phyloP scores from a whole-genome alignment of 2,329 filamentous ascomycete species.

The Penicillium sp. region DNA sequence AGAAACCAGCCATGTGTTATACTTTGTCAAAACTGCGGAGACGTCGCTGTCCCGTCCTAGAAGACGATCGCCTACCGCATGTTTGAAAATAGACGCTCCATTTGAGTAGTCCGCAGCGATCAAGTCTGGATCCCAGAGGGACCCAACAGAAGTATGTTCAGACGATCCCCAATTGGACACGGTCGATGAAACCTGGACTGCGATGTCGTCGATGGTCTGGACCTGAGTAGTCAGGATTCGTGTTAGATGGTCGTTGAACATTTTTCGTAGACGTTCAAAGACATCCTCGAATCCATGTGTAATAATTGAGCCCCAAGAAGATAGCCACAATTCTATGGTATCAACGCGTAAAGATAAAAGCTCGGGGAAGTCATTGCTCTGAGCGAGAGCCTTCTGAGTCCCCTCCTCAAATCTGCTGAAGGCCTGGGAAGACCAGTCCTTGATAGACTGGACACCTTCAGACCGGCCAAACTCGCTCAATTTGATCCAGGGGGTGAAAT shows the following conservation, averaged over 20 bases:
- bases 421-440: conserved; percentile 65
- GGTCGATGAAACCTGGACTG: conserved; percentile 64
- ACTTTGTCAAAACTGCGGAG: conserved; percentile 63
- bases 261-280: conserved; percentile 68
- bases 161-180: conserved; percentile 64
- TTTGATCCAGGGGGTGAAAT: conserved; percentile 84
- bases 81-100: conserved; percentile 70
- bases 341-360: conserved; percentile 71
- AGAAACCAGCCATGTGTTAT: conserved; percentile 73
- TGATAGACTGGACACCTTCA: conserved; percentile 64
- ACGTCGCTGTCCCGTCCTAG: conserved; percentile 73
- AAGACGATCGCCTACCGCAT: conserved; percentile 68
- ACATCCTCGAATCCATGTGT: conserved; percentile 60
- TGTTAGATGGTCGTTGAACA: conserved; percentile 70
- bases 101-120: conserved; percentile 67
- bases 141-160: conserved; percentile 54
- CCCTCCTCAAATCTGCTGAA: conserved; percentile 65
- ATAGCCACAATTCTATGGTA: conserved; percentile 75
- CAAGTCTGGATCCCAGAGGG: conserved; percentile 70
- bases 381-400: conserved; percentile 62
- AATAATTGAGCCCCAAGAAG: conserved; percentile 64
- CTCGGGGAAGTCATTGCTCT: conserved; percentile 66
- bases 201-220: conserved; percentile 66
- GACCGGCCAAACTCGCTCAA: conserved; percentile 72
- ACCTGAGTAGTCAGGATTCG: conserved; percentile 66